phyloP scores from a whole-genome alignment of 2,329 filamentous ascomycete species.

The Apiospora koreana region DNA sequence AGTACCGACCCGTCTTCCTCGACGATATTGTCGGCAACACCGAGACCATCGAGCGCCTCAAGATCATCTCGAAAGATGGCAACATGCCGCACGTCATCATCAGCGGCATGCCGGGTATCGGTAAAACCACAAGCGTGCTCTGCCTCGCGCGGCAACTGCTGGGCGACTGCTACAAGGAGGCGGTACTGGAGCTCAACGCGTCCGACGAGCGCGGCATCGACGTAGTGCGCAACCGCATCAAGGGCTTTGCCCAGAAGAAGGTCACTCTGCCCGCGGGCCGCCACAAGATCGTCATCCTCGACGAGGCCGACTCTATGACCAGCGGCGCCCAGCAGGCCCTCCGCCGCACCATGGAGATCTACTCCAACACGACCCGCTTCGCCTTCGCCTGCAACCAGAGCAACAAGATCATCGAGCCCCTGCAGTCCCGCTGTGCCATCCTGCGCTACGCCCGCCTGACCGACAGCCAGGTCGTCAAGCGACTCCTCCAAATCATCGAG shows the following conservation, averaged over 20 bases:
- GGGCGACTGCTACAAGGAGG: slow-evolving; percentile 94
- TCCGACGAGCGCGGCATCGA: slow-evolving; percentile 97
- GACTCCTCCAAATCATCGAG: slow-evolving; percentile 88
- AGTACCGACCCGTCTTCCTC: slow-evolving; percentile 91
- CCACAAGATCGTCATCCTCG: slow-evolving; percentile 95
- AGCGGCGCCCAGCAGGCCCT: slow-evolving; percentile 94
- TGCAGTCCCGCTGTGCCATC: slow-evolving; percentile 95
- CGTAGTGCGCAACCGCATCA: slow-evolving; percentile 95
- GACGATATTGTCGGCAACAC: slow-evolving; percentile 98
- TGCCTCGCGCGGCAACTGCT: slow-evolving; percentile 91
- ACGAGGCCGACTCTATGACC: slow-evolving; percentile 98
- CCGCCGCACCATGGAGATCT: slow-evolving; percentile 97
- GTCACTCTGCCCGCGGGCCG: slow-evolving; percentile 88
- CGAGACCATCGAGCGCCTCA: slow-evolving; percentile 94
- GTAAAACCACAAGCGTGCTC: slow-evolving; percentile 94
- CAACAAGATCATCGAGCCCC: slow-evolving; percentile 99
- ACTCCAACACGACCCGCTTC: slow-evolving; percentile 93
- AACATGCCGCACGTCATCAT: slow-evolving; percentile 99
- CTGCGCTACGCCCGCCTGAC: slow-evolving; percentile 90
- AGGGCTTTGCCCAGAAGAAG: slow-evolving; percentile 98
- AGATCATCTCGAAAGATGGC: slow-evolving; percentile 97
- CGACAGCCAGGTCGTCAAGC: slow-evolving; percentile 88
- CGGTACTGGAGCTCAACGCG: slow-evolving; percentile 93
- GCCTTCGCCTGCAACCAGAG: slow-evolving; percentile 98
- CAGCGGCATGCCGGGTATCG: slow-evolving; percentile 98